Evolutionary conservation across 1,284 basidiomycete genomes (phyloP).

Genomic region (Apiotrichum veenhuisii): DNA sequence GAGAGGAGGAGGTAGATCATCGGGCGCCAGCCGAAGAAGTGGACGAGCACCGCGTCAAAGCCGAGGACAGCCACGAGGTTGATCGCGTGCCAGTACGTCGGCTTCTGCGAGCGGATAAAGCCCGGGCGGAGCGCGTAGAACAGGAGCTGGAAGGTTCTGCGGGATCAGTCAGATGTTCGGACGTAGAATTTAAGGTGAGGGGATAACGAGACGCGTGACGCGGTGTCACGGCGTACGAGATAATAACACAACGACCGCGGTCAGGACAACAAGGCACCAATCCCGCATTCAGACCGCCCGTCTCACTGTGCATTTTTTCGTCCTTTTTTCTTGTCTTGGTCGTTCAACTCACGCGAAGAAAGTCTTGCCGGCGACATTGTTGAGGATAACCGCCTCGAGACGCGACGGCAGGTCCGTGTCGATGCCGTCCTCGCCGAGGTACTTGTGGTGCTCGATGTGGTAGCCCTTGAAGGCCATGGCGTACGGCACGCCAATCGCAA

Average conservation of each 20-base stretch:
- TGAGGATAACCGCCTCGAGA: conserved; percentile 77
- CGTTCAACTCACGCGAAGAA: conserved; percentile 94
- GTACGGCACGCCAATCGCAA: conserved; percentile 92
- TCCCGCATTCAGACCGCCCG: too few relatives aligned
- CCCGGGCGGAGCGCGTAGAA: conserved; percentile 96
- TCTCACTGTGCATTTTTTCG: too few relatives aligned
- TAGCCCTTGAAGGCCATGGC: conserved; percentile 96
- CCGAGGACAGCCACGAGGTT: conserved; percentile 69
- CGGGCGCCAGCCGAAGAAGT: conserved; percentile 61
- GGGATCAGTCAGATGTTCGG: background rate
- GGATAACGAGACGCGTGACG: too few relatives aligned
- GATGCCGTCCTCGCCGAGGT: conserved; percentile 85
- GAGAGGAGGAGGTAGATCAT: conserved; percentile 79
- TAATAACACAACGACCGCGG: too few relatives aligned
- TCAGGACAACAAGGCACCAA: too few relatives aligned
- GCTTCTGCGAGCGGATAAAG: conserved; percentile 79
- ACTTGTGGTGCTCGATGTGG: conserved; percentile 91
- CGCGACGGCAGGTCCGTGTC: conserved; percentile 86
- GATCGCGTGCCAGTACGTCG: conserved; percentile 77
- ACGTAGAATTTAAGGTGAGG: too few relatives aligned
- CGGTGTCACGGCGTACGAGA: too few relatives aligned
- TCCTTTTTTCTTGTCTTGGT: too few relatives aligned
- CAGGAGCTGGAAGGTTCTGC: conserved; percentile 91
- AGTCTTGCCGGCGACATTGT: conserved; percentile 94
- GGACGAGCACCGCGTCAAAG: conserved; percentile 69